Conservation (phyloP, 495 filamentous ascomycete genomes). For the Trichoderma gamsii region DNA sequence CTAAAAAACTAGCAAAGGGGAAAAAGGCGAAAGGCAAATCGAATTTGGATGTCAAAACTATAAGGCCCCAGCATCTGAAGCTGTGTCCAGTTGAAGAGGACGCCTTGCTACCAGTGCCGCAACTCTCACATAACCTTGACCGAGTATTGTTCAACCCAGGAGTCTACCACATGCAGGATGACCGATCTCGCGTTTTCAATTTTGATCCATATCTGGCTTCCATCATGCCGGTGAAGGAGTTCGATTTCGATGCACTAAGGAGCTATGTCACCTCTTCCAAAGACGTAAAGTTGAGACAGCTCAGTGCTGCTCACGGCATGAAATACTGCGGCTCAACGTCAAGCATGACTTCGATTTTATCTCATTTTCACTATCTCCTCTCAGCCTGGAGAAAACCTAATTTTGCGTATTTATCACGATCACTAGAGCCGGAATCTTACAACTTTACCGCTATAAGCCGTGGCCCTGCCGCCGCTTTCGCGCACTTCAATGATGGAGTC, state of each 20-base stretch:
- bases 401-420: constrained; percentile 53
- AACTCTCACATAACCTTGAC: constrained; percentile 72
- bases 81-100: constrained; percentile 21
- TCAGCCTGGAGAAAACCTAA: constrained; percentile 76
- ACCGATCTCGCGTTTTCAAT: constrained; percentile 81
- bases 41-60: background rate
- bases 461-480: constrained; percentile 71
- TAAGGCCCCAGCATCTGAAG: background rate
- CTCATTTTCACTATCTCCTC: constrained; percentile 89
- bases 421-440: constrained; percentile 52
- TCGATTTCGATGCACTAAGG: constrained; percentile 82
- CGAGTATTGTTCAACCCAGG: constrained; percentile 93
- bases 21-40: background rate
- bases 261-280: constrained; percentile 84
- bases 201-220: constrained; percentile 89
- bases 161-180: constrained; percentile 86
- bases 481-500: constrained; percentile 73
- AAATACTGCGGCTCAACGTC: constrained; percentile 94
- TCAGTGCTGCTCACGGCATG: constrained; percentile 61
- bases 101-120: constrained; percentile 56
- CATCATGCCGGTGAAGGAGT: constrained; percentile 87
- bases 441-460: constrained; percentile 66
- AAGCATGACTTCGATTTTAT: constrained; percentile 82
- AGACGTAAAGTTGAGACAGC: constrained; percentile 58
- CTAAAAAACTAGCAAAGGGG: background rate